Evolutionary conservation across 306 rosid species (phyloP).

Genomic region (Glycine soja): DNA sequence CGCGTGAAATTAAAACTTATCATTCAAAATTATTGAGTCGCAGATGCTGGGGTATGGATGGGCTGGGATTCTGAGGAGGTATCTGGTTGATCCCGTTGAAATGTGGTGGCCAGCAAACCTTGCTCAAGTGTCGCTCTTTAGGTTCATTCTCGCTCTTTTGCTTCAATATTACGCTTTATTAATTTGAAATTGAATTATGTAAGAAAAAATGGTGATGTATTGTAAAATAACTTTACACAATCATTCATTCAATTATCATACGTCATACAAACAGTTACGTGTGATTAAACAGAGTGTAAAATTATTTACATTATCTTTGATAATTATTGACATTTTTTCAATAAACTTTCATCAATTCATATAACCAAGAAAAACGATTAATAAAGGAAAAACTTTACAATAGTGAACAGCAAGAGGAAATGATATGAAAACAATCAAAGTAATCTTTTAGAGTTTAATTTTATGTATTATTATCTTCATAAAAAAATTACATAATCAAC

Average conservation of each 20-base stretch:
- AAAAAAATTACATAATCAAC: not conserved
- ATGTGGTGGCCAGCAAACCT: slow-evolving; percentile 99
- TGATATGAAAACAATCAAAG: not conserved
- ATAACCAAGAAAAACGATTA: not conserved
- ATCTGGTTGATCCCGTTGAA: slow-evolving; percentile 94
- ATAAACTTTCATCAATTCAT: not conserved
- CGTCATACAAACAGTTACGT: too few relatives aligned
- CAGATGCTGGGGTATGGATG: slow-evolving; percentile 99
- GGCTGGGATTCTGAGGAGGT: slow-evolving; percentile 97
- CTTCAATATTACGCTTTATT: slow-evolving; percentile 23
- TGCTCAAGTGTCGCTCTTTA: slow-evolving; percentile 98
- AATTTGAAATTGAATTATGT: not conserved
- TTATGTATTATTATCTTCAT: not conserved
- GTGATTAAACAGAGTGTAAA: too few relatives aligned
- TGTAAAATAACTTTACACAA: too few relatives aligned
- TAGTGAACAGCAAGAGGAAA: too few relatives aligned
- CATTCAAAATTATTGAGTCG: slow-evolving; percentile 38
- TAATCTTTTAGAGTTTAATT: not conserved
- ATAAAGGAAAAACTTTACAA: not conserved
- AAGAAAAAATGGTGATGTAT: too few relatives aligned
- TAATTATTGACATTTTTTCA: slow-evolving; percentile 3
- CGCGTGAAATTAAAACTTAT: slow-evolving; percentile 31
- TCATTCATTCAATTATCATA: too few relatives aligned
- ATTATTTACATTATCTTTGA: too few relatives aligned
- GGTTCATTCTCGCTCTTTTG: slow-evolving; percentile 55